Conservation (phyloP, 495 filamentous ascomycete genomes). For the Penicillium atrosanguineum region DNA sequence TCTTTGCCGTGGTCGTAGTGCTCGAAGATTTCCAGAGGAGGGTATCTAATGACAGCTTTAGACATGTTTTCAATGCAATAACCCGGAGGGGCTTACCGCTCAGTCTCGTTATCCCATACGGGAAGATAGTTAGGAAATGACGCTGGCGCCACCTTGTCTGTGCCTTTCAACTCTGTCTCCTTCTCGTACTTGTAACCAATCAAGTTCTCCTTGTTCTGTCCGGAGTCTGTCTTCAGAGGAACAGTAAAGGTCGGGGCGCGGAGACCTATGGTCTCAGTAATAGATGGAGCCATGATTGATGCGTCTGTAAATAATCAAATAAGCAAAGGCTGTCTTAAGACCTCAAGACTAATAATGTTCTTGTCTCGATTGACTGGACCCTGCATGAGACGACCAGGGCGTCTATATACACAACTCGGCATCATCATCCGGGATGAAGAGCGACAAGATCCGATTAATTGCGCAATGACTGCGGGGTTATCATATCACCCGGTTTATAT, state of each 20-base stretch:
- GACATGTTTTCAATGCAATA: too few relatives aligned
- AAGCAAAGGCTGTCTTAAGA: too few relatives aligned
- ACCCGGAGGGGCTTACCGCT: slow-evolving; percentile 23
- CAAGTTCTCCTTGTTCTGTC: slow-evolving; percentile 63
- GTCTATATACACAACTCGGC: background rate
- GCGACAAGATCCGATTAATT: background rate
- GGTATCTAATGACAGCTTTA: slow-evolving; percentile 29
- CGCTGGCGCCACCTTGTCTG: slow-evolving; percentile 45
- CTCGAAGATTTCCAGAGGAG: slow-evolving; percentile 42
- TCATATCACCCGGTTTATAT: background rate
- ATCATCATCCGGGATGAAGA: background rate
- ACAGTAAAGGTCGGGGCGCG: slow-evolving; percentile 33
- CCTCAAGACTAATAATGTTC: too few relatives aligned
- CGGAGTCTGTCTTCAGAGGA: slow-evolving; percentile 37
- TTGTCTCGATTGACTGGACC: background rate
- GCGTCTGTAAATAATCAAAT: background rate
- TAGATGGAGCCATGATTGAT: slow-evolving; percentile 56
- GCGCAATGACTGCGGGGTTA: background rate
- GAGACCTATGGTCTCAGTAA: slow-evolving; percentile 44
- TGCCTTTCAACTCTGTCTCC: slow-evolving; percentile 43
- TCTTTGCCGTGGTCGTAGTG: slow-evolving; percentile 50
- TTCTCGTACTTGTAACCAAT: slow-evolving; percentile 50
- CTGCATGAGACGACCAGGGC: background rate
- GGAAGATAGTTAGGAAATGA: slow-evolving; percentile 74
- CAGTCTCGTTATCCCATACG: slow-evolving; percentile 62